Percentiles rank a stretch among this genome's conserved stretches.
phyloP scores from a whole-genome alignment of 495 filamentous ascomycete species.

The Diplogelasinospora grovesii region DNA sequence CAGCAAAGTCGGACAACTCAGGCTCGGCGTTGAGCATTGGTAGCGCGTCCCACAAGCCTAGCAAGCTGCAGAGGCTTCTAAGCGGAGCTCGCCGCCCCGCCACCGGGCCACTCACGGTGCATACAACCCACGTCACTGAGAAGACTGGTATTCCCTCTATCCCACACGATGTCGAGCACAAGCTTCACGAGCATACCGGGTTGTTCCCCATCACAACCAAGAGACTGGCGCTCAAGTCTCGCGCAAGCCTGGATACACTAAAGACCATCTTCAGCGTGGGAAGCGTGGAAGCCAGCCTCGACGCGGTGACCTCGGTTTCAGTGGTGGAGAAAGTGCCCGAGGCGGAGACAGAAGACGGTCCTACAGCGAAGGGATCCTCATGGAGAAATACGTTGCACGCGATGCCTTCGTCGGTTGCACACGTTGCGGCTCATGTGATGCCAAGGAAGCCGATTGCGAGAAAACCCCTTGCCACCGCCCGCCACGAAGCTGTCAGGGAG shows the following conservation, averaged over 20 bases:
- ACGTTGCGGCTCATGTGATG: constrained; percentile 21
- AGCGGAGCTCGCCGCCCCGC: constrained; percentile 25
- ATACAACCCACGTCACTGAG: constrained; percentile 25
- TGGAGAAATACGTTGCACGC: constrained; percentile 25
- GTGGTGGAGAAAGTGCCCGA: constrained; percentile 6
- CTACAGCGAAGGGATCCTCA: constrained; percentile 12
- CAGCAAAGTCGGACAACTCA: constrained; percentile 20
- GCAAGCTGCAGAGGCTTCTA: constrained; percentile 35
- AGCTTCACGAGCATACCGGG: constrained; percentile 25
- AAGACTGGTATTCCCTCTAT: constrained; percentile 25
- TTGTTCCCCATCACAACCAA: constrained; percentile 25
- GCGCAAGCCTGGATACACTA: constrained; percentile 32
- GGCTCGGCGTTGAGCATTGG: constrained; percentile 28
- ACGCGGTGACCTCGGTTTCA: constrained; percentile 18
- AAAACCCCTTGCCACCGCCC: constrained; percentile 27
- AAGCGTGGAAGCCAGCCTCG: constrained; percentile 24
- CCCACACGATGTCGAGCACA: constrained; percentile 28
- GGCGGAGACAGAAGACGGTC: constrained; percentile 1
- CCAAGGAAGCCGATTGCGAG: constrained; percentile 28
- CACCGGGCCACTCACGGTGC: constrained; percentile 18
- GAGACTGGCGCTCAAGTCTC: constrained; percentile 25
- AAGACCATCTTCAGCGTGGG: constrained; percentile 38
- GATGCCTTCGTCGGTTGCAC: constrained; percentile 21
- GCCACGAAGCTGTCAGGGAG: constrained; percentile 7
- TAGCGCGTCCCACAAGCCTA: constrained; percentile 27